Evolutionary conservation across 1,284 basidiomycete species (phyloP).

Genomic region (Pseudozyma hubeiensis): DNA sequence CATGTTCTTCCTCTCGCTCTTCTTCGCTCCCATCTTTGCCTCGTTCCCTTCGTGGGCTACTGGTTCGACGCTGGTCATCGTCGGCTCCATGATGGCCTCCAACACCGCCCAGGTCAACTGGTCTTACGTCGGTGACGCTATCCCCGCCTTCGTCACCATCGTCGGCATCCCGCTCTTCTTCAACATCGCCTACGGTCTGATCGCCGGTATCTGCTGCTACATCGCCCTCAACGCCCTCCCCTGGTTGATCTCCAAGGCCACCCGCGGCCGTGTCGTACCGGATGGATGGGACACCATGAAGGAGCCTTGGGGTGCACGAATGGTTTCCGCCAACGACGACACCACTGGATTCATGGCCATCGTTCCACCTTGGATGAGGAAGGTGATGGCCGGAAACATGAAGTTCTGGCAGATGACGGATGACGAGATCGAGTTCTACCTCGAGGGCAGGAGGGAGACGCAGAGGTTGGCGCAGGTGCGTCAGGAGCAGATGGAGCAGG

Average conservation of each 20-base stretch:
- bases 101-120: constrained; percentile 89
- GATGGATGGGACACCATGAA: constrained; percentile 71
- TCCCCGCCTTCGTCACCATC: constrained; percentile 72
- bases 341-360: constrained; percentile 47
- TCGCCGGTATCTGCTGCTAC: constrained; percentile 80
- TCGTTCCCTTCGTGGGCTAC: constrained; percentile 89
- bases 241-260: constrained; percentile 73
- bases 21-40: constrained; percentile 90
- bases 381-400: constrained; percentile 56
- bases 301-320: constrained; percentile 60
- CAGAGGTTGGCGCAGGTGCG: constrained; percentile 45
- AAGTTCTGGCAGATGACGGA: constrained; percentile 65
- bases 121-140: constrained; percentile 83
- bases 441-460: constrained; percentile 61
- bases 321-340: constrained; percentile 49
- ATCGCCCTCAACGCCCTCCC: constrained; percentile 80
- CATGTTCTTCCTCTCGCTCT: constrained; percentile 85
- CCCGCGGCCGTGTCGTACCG: constrained; percentile 77
- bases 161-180: constrained; percentile 57
- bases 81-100: constrained; percentile 88
- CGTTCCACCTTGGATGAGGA: constrained; percentile 64
- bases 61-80: constrained; percentile 85
- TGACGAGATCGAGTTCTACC: constrained; percentile 61
- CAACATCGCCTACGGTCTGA: constrained; percentile 89
- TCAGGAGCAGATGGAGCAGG: constrained; percentile 48